Evolutionary conservation across 2,329 filamentous ascomycete species (phyloP), one percentile per base, ranked within the genome.

Genomic region (Talaromyces sp.): DNA sequence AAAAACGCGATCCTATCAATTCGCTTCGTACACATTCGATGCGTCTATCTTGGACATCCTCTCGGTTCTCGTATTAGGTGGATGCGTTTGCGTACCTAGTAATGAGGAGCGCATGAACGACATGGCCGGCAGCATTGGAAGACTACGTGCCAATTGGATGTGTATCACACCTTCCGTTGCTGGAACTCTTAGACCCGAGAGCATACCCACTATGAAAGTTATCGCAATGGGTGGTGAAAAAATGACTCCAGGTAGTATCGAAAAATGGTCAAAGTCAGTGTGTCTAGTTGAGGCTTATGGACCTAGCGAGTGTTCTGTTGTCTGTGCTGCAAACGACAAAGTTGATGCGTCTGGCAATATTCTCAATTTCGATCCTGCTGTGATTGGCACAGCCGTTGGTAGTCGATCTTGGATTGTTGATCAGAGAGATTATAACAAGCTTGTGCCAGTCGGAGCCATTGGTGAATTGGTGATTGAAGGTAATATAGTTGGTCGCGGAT

Each of bases 141-240:
- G 59, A 10, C 31, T 61, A 41, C 70, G 79, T 17, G 81, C 80
- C 31, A 83, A 78, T 54, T 81, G 79, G 76, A 80, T 79, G 3
- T 80, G 83, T 65, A 78, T 86, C 64, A 88, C 86, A 0, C 83
- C 85, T 1, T 78, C 84, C 0, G 78, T 89, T n/a, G 83, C 84
- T 0, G 74, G 76, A 21, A 74, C 79, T 0, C 61, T 84, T 0
- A 71, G 75, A 9, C 79, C 78, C 0, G 69, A 73, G 38, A 73
- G 72, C 13, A 74, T 83, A 1, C 78, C 79, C 1, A 74, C 71
- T 0, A 65, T 84, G 38, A 77, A 73, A 57, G 73, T 72, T 0
- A 66, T 84, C 51, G 69, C 74, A 2, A 71, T 78, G 10, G 78
- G 77, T 11, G 80, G 79, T 21, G 80, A 82, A 60, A 77, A 78